A percentile compares a stretch with the other conserved stretches of the same genome.
Conservation (phyloP, 2,329 filamentous ascomycete genomes). For the Phialocephala subalpina region DNA sequence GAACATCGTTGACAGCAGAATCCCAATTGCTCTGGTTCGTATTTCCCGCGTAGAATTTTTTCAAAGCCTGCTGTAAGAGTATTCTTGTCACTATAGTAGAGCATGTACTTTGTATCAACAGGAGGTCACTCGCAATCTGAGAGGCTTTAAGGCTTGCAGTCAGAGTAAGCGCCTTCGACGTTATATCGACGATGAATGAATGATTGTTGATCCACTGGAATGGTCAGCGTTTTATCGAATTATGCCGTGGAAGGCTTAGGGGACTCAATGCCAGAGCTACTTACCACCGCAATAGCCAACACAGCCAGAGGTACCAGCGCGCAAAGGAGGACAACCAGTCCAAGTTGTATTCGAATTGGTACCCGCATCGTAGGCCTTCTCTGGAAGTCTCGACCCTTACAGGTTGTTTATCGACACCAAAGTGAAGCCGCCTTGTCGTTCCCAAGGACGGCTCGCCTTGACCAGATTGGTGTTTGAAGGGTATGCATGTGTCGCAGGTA, state of each 20-base stretch:
- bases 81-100: conserved; percentile 74
- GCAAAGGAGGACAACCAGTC: conserved; percentile 77
- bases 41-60: conserved; percentile 63
- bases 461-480: not conserved
- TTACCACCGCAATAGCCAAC: conserved; percentile 71
- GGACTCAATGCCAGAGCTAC: not conserved
- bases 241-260: not conserved
- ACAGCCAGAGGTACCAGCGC: conserved; percentile 79
- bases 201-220: conserved; percentile 62
- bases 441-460: not conserved
- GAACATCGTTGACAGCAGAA: conserved; percentile 68
- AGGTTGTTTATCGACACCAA: too few species aligned
- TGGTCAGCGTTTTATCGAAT: conserved; percentile 36
- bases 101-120: conserved; percentile 79
- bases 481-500: not conserved
- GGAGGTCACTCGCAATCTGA: conserved; percentile 79
- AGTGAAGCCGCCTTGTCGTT: too few species aligned
- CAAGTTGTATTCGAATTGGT: conserved; percentile 88
- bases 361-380: conserved; percentile 71
- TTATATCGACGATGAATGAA: conserved; percentile 64
- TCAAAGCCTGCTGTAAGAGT: conserved; percentile 62
- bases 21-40: conserved; percentile 66
- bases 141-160: conserved; percentile 88
- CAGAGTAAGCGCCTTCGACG: conserved; percentile 71
- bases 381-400: too few species aligned